Percentiles rank a stretch among this genome's conserved stretches.
These are phyloP conservation scores for Pseudopyricularia cyperi DNA, from an alignment of 2,329 filamentous ascomycete genomes.

Conservation along the genomic window DNA sequence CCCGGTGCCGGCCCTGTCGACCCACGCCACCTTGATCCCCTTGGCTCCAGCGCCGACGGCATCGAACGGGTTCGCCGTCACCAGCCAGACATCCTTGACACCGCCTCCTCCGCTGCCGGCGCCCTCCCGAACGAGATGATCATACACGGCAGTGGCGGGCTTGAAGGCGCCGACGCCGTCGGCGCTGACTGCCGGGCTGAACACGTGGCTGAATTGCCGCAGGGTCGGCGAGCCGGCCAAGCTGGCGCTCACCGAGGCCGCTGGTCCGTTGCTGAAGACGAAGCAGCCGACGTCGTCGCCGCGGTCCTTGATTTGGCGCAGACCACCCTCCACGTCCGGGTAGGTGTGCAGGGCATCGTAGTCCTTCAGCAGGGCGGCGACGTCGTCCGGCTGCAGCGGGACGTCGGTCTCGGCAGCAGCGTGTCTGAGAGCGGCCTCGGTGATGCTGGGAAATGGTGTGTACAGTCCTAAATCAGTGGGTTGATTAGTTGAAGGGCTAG, in stretches of 20 bases:
- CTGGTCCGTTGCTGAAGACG: constrained; percentile 60
- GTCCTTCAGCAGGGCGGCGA: constrained; percentile 41
- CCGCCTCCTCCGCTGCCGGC: constrained; percentile 25
- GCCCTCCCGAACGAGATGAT: constrained; percentile 38
- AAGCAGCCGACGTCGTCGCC: constrained; percentile 35
- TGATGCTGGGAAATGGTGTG: constrained; percentile 49
- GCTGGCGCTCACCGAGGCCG: constrained; percentile 47
- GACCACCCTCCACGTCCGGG: constrained; percentile 43
- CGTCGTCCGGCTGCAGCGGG: constrained; percentile 27
- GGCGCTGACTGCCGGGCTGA: constrained; percentile 46
- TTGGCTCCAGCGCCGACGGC: constrained; percentile 47
- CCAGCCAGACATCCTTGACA: constrained; percentile 47
- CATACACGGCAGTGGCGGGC: constrained; percentile 48
- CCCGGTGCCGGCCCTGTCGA: constrained; percentile 47
- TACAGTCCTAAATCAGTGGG: constrained; percentile 37
- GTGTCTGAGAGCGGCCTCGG: constrained; percentile 47
- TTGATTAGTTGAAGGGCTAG: not conserved
- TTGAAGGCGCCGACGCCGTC: constrained; percentile 51
- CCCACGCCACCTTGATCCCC: constrained; percentile 53
- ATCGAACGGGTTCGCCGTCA: constrained; percentile 65
- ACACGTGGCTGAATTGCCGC: constrained; percentile 28
- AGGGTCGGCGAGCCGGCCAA: constrained; percentile 44
- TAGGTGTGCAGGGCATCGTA: constrained; percentile 55
- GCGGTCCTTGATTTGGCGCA: constrained; percentile 28
- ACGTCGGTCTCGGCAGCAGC: constrained; percentile 45